A percentile compares a stretch with the other conserved stretches of the same genome.
These are phyloP conservation scores for Diaporthe sp. DNA, from an alignment of 2,329 filamentous ascomycete species.

Conservation along the genomic window DNA sequence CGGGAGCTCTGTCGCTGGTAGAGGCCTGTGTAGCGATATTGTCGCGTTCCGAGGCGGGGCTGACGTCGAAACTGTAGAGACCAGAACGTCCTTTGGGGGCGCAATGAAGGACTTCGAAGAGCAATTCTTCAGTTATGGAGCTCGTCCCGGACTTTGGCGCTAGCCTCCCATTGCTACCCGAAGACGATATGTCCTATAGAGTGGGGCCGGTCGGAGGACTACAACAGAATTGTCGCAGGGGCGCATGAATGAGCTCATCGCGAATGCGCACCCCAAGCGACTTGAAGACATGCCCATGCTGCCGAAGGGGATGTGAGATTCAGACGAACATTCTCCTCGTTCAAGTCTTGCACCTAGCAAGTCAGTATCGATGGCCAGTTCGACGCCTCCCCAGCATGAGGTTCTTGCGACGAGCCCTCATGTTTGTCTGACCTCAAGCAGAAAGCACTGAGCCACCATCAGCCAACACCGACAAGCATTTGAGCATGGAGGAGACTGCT, in stretches of 20 bases:
- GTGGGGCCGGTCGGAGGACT: background rate
- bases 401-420: background rate
- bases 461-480: background rate
- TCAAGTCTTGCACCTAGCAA: background rate
- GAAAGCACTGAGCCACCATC: background rate
- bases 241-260: background rate
- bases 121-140: conserved; percentile 31
- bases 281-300: background rate
- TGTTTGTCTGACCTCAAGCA: background rate
- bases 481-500: background rate
- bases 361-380: background rate
- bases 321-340: background rate
- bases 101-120: conserved; percentile 31
- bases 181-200: background rate
- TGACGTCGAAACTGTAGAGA: conserved; percentile 33
- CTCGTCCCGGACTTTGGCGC: conserved; percentile 30
- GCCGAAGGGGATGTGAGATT: background rate
- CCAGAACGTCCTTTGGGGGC: conserved; percentile 26
- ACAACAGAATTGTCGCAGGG: background rate
- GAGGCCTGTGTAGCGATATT: conserved; percentile 38
- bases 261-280: background rate
- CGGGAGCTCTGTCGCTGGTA: conserved; percentile 13
- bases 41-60: conserved; percentile 31
- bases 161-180: background rate
- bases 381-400: background rate